These are phyloP conservation scores for Proliferodiscus dingleyae DNA, from an alignment of 2,329 filamentous ascomycete species.

Conservation along the genomic window DNA sequence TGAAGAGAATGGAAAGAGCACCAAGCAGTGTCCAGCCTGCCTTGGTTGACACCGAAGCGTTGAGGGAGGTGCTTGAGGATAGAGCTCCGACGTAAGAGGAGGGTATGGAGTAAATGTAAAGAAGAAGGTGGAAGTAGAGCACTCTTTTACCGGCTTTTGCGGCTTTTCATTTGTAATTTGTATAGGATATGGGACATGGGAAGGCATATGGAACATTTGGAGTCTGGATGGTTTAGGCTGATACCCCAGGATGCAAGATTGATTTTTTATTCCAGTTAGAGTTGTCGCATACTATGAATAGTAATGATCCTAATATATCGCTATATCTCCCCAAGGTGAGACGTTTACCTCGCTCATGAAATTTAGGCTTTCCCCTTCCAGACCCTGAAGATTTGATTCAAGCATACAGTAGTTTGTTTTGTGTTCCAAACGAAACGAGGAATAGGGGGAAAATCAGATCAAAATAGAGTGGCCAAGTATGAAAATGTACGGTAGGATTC, in stretches of 20 bases:
- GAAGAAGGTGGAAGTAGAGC: not conserved
- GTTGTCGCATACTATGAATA: too few relatives aligned
- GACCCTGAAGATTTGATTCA: too few relatives aligned
- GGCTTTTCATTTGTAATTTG: not conserved
- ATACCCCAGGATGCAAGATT: not conserved
- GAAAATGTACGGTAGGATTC: too few relatives aligned
- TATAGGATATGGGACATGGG: not conserved
- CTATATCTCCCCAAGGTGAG: too few relatives aligned
- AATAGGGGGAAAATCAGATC: too few relatives aligned
- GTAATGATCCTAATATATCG: too few relatives aligned
- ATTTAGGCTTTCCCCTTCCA: too few relatives aligned
- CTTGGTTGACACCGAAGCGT: slow-evolving; percentile 27
- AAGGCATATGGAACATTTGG: not conserved
- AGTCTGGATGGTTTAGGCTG: not conserved
- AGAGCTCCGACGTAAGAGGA: not conserved
- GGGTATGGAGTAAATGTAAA: not conserved
- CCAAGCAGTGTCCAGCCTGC: slow-evolving; percentile 28
- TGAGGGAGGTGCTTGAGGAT: slow-evolving; percentile 27
- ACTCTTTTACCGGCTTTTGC: not conserved
- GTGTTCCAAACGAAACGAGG: too few relatives aligned
- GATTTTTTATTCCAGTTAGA: too few relatives aligned
- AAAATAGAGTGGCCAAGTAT: too few relatives aligned
- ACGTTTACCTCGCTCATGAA: too few relatives aligned
- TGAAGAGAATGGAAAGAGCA: slow-evolving; percentile 37
- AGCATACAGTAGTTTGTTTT: too few relatives aligned